Evolutionary conservation across 164 flowering plant genomes (phyloP), one percentile per base, ranked within the genome.

Genomic region (Chimonanthus praecox): DNA sequence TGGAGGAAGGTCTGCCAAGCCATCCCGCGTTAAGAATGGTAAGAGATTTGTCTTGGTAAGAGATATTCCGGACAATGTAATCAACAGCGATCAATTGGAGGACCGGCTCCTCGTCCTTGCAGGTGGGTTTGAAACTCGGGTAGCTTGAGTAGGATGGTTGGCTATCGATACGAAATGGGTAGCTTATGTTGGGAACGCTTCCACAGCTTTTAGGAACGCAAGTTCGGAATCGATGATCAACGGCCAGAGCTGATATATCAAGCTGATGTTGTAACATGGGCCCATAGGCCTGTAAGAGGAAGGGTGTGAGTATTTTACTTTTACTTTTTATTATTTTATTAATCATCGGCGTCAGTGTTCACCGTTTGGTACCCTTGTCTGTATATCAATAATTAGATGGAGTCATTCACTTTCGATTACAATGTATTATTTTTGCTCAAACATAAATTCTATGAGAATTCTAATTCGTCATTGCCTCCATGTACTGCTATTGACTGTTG

Each of bases 181-280:
- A 88, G 69, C 81, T 75, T 65, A 88, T 81, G 3, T 48, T 78
- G 45, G 84, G 77, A n/a, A 83, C 83, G 47, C 67, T 75, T 10
- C 90, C 90, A 62, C 93, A 88, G 61, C 68, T 77, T 44, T 46
- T 73, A 61, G 90, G 89, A 21, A 4, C 74, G 77, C 92, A 87
- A 33, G 85, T 77, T 58, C 76, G 71, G 49, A 74, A 87, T 45
- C 73, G 69, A 7, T 66, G 61, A 73, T 82, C 78, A 58, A 61
- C 58, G 0, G 86, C 82, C 21, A 65, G 71, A 61, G 73, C 64
- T 45, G 15, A 20, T 20, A 20, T 20, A 20, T 20, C 21, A 20
- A 20, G 21, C 21, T 20, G 21, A 20, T 20, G 21, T 20, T 20
- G 21, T 20, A 20, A 20, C 21, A 20, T 20, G 21, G 21, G 21